A percentile compares a stretch with the other conserved stretches of the same genome.
Conservation (phyloP, 352 stramenopile species). For the Phytophthora pseudosyringae region DNA sequence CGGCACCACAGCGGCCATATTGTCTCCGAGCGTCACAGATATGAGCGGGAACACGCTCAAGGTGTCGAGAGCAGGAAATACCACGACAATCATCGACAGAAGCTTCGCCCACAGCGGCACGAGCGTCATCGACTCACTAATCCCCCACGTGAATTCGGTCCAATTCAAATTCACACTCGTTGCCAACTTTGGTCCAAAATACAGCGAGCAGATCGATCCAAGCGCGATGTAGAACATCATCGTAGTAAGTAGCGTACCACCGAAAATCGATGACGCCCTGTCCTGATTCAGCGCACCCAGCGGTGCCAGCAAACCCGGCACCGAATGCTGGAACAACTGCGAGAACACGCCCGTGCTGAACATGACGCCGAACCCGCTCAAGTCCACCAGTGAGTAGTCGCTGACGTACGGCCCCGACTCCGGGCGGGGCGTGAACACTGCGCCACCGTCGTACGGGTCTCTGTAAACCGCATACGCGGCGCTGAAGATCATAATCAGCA, state of each 20-base stretch:
- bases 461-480: slow-evolving; percentile 74
- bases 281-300: slow-evolving; percentile 65
- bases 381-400: slow-evolving; percentile 67
- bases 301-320: slow-evolving; percentile 84
- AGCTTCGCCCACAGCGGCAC: slow-evolving; percentile 67
- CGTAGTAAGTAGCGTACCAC: slow-evolving; percentile 82
- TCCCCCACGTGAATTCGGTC: slow-evolving; percentile 86
- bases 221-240: slow-evolving; percentile 87
- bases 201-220: slow-evolving; percentile 77
- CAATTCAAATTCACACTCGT: slow-evolving; percentile 94
- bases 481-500: slow-evolving; percentile 90
- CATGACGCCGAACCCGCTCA: slow-evolving; percentile 87
- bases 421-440: slow-evolving; percentile 1
- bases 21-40: slow-evolving; percentile 92
- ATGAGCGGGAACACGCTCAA: slow-evolving; percentile 93
- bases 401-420: slow-evolving; percentile 54
- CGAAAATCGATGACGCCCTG: slow-evolving; percentile 75
- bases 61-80: slow-evolving; percentile 91
- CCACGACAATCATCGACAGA: slow-evolving; percentile 83
- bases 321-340: slow-evolving; percentile 92
- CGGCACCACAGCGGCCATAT: slow-evolving; percentile 76
- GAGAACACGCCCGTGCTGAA: slow-evolving; percentile 92
- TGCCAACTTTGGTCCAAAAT: slow-evolving; percentile 82
- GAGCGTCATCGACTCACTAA: slow-evolving; percentile 49
- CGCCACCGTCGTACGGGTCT: slow-evolving; percentile 69